These are phyloP conservation scores for Cladosporium sp. DNA, from an alignment of 2,329 filamentous ascomycete species.

Conservation along the genomic window DNA sequence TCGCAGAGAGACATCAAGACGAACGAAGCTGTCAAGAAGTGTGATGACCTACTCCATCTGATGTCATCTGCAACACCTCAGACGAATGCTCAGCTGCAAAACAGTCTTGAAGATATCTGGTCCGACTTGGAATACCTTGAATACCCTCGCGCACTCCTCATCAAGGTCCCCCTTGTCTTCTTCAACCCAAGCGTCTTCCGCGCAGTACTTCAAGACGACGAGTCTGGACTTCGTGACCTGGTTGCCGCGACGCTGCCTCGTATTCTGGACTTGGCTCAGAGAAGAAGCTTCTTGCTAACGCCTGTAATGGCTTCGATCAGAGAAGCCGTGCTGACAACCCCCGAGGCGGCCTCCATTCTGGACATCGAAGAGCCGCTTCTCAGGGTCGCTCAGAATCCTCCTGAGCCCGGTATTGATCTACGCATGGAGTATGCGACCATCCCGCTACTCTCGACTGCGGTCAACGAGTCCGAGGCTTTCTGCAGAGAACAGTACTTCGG, in stretches of 20 bases:
- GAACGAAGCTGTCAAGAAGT: slow-evolving; percentile 21
- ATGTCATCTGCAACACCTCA: not conserved
- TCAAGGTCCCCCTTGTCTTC: slow-evolving; percentile 34
- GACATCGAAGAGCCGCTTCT: slow-evolving; percentile 38
- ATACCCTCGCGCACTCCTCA: slow-evolving; percentile 38
- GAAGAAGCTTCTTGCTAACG: slow-evolving; percentile 29
- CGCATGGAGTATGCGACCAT: slow-evolving; percentile 41
- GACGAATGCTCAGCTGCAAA: not conserved
- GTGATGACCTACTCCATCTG: slow-evolving; percentile 13
- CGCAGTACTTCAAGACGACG: slow-evolving; percentile 16
- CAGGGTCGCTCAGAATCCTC: slow-evolving; percentile 37
- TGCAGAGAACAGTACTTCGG: slow-evolving; percentile 44
- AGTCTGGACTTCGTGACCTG: slow-evolving; percentile 3
- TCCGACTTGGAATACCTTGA: slow-evolving; percentile 46
- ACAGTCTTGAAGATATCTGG: slow-evolving; percentile 37
- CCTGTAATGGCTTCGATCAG: slow-evolving; percentile 26
- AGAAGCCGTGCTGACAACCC: slow-evolving; percentile 20
- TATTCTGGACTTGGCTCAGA: slow-evolving; percentile 23
- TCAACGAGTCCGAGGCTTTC: slow-evolving; percentile 21
- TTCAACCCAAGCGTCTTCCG: slow-evolving; percentile 30
- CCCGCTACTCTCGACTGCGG: slow-evolving; percentile 27
- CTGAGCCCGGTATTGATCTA: slow-evolving; percentile 41
- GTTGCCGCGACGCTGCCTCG: slow-evolving; percentile 11
- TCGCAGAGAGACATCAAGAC: slow-evolving; percentile 27
- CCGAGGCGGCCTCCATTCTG: slow-evolving; percentile 30